These are phyloP conservation scores for Eutrema japonicum DNA, from an alignment of 345 rosid genomes.

Conservation along the genomic window DNA sequence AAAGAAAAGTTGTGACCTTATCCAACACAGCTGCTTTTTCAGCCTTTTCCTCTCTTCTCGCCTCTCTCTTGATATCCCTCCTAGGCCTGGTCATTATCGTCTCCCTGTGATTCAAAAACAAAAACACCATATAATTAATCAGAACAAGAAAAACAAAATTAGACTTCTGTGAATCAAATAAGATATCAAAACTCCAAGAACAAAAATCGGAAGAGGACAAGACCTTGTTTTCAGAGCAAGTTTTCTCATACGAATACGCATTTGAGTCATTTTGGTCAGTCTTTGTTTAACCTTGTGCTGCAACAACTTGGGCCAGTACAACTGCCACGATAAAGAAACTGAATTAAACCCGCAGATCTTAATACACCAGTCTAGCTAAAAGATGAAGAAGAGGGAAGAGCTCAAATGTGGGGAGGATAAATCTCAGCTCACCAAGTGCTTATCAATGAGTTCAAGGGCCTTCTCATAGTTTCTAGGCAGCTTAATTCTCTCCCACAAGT, in stretches of 20 bases:
- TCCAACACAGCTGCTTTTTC: conserved; percentile 80
- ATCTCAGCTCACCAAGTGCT: conserved; percentile 68
- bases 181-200: neutral
- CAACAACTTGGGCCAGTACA: conserved; percentile 92
- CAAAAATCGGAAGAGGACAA: conserved; percentile 3
- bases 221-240: conserved; percentile 90
- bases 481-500: conserved; percentile 93
- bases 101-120: conserved; percentile 54
- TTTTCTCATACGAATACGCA: conserved; percentile 96
- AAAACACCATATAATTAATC: conserved; percentile 6
- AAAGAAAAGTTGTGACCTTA: conserved; percentile 54
- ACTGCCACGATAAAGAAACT: conserved; percentile 44
- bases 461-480: conserved; percentile 83
- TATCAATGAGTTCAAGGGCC: conserved; percentile 90
- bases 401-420: neutral
- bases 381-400: conserved; percentile 3
- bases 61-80: conserved; percentile 66
- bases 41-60: conserved; percentile 88
- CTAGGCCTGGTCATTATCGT: conserved; percentile 70
- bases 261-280: conserved; percentile 96
- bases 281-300: conserved; percentile 90
- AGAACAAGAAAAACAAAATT: conserved; percentile 5
- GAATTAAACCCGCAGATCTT: neutral
- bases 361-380: neutral
- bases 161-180: neutral